Percentiles rank a stretch among this genome's conserved stretches.
Conservation (phyloP, 2,329 filamentous ascomycete species). For the Colletotrichum sp. region DNA sequence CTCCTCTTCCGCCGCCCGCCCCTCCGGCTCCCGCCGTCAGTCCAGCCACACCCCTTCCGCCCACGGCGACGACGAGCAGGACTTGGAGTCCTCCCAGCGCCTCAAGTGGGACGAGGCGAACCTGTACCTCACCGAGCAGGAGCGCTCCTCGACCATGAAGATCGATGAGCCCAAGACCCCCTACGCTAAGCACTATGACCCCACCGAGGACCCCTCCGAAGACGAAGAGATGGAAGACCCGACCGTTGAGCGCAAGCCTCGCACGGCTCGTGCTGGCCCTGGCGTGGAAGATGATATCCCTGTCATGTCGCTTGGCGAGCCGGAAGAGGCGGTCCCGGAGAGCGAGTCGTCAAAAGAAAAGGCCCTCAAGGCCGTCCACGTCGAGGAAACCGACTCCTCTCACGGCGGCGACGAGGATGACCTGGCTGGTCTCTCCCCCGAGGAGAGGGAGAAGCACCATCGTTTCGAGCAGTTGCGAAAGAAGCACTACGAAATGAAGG, state of each 20-base stretch:
- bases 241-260: conserved; percentile 46
- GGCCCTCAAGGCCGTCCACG: conserved; percentile 63
- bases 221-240: conserved; percentile 70
- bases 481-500: conserved; percentile 98
- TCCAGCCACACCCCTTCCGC: conserved; percentile 58
- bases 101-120: conserved; percentile 99
- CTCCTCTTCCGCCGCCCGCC: conserved; percentile 76
- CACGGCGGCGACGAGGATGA: conserved; percentile 64
- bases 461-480: conserved; percentile 91
- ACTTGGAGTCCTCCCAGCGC: conserved; percentile 68
- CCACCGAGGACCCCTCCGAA: conserved; percentile 84
- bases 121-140: conserved; percentile 94
- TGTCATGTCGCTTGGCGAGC: conserved; percentile 88
- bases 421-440: conserved; percentile 60
- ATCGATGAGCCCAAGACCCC: conserved; percentile 99
- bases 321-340: conserved; percentile 74
- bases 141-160: conserved; percentile 96
- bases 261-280: conserved; percentile 24
- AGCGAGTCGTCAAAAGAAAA: conserved; percentile 36
- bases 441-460: conserved; percentile 89
- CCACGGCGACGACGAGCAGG: conserved; percentile 47
- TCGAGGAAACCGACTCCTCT: conserved; percentile 65
- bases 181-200: conserved; percentile 91
- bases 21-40: conserved; percentile 71
- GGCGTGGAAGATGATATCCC: conserved; percentile 77